Conservation (phyloP, 73 alveolate species). For the Tetrahymena elliotti region DNA sequence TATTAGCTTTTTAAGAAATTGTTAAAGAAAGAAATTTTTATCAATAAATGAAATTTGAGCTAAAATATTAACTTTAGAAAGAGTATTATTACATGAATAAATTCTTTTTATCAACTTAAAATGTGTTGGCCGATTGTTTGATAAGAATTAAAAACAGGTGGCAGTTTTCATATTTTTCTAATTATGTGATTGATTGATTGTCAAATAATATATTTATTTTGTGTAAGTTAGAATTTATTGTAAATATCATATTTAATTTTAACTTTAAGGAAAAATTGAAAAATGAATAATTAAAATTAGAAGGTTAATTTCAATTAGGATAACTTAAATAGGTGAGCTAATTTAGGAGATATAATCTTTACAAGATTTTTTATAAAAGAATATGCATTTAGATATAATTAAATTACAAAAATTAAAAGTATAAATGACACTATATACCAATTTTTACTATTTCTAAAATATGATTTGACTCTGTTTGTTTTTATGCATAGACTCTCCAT, state of each 20-base stretch:
- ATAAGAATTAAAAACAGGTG: too few species aligned
- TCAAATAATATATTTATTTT: background rate
- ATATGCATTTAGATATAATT: background rate
- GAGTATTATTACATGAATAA: too few species aligned
- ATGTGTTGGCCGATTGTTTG: too few species aligned
- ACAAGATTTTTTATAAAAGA: background rate
- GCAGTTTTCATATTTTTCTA: background rate
- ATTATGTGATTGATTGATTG: too few species aligned
- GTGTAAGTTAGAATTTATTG: background rate
- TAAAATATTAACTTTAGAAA: too few species aligned
- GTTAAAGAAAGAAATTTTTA: too few species aligned
- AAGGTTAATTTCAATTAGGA: background rate
- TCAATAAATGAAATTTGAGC: too few species aligned
- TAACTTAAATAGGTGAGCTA: background rate
- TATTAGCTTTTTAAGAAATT: too few species aligned
- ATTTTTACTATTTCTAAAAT: background rate
- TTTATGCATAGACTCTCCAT: background rate
- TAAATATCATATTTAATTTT: too few species aligned
- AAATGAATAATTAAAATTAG: background rate
- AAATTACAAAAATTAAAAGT: background rate
- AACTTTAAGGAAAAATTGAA: background rate
- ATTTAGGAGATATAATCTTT: background rate
- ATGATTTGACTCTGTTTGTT: background rate
- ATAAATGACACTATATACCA: background rate
- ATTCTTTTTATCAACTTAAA: too few species aligned